Evolutionary conservation across 495 filamentous ascomycete species (phyloP).

Genomic region (Neurospora africana): DNA sequence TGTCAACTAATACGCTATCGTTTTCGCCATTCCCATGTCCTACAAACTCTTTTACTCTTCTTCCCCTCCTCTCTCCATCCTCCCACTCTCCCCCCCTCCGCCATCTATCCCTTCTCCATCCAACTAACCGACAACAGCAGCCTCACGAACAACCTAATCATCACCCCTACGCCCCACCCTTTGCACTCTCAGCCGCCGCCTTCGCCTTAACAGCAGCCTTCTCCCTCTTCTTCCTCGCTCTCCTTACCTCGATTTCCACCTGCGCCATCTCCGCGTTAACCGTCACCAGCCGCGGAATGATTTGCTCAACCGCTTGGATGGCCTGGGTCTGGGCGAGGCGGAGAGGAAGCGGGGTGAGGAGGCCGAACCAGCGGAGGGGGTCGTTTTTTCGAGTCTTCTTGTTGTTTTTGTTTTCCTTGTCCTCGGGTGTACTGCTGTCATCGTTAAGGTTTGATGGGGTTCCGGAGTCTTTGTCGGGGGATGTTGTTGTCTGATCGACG

Average conservation of each 20-base stretch:
- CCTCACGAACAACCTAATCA: not conserved
- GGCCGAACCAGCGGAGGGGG: slow-evolving; percentile 61
- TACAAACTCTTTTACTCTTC: not conserved
- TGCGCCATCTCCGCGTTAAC: slow-evolving; percentile 36
- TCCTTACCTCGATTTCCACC: slow-evolving; percentile 40
- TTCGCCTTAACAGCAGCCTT: slow-evolving; percentile 22
- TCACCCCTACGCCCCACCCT: not conserved
- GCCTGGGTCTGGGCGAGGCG: slow-evolving; percentile 46
- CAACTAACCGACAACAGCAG: not conserved
- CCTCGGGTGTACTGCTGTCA: not conserved
- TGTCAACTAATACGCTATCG: not conserved
- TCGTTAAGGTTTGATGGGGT: not conserved
- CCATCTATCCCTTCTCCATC: not conserved
- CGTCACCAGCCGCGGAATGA: slow-evolving; percentile 35
- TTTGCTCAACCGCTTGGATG: slow-evolving; percentile 31
- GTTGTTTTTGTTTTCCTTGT: not conserved
- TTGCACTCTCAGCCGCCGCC: too few relatives aligned
- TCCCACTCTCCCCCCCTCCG: not conserved
- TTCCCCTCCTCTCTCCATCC: not conserved
- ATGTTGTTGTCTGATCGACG: too few relatives aligned
- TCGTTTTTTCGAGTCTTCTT: slow-evolving; percentile 26
- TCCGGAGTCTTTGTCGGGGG: too few relatives aligned
- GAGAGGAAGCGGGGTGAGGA: slow-evolving; percentile 50
- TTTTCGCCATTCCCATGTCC: not conserved
- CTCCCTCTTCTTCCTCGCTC: slow-evolving; percentile 38